Base-by-base conservation (phyloP, 2,329 filamentous ascomycete species). In the Monosporascus cannonballus region DNA sequence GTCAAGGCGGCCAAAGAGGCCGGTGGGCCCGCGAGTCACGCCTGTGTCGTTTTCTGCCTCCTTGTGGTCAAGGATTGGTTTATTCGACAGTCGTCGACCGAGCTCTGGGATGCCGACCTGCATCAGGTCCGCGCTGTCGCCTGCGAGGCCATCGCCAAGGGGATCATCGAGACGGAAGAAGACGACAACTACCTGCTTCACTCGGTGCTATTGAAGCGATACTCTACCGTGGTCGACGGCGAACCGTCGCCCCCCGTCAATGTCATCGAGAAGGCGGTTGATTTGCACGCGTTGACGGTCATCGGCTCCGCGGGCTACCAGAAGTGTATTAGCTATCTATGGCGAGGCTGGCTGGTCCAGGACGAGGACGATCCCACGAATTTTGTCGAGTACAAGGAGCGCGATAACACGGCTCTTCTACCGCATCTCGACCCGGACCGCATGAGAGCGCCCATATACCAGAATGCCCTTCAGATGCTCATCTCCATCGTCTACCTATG, bases 321-420 rank as follows among this genome's bases (percentile, higher is more conserved):
- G 60, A 96, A 95, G 73, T 97, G 93, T 67, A 90, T 97, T 64
- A 83, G 80, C 56, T 90, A 95, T 66, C 84, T 99, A 8, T 99
- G 94, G 94, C 84, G 85, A 56, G 94, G 94, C 22, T 99, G 94
- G 94, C 77, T 97, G 8, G 85, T 96, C n/a, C 94, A 99, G 68
- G 90, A 96, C 60, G 91, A 96, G 62, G 80, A 92, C 48, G 92
- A 97, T 61, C 88, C 93, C 0, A 84, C 86, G n/a, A 85, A 84
- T 50, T 99, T 99, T 67, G 80, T 96, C 51, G 86, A 92, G 65
- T 99, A 95, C 75, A 83, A 86, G 61, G 78, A 90, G 54, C 90
- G 90, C 67, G 89, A 86, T 54, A 89, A 92, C 67, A 85, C 84
- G 1, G 80, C 77, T 45, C 95, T 94, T 70, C 82, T 86, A 73